These are phyloP conservation scores for Epichloe typhina DNA, from an alignment of 2,329 filamentous ascomycete genomes.

Conservation along the genomic window DNA sequence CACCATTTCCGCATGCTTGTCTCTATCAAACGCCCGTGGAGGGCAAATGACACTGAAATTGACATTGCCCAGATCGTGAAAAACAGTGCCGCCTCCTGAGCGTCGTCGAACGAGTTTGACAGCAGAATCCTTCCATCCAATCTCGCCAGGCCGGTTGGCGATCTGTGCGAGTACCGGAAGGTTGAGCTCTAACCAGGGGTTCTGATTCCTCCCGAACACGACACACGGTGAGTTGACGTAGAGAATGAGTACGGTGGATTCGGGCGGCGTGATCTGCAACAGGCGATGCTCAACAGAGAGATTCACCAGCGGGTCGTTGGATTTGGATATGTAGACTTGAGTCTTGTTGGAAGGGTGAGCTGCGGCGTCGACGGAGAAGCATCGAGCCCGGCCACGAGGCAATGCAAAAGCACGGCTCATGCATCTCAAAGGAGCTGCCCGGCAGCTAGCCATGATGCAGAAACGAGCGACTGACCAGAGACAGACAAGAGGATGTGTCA, in stretches of 20 bases:
- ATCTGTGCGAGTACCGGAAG: constrained; percentile 41
- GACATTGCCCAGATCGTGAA: constrained; percentile 84
- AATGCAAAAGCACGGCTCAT: neutral
- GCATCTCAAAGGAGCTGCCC: neutral
- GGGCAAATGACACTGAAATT: constrained; percentile 92
- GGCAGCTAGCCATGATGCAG: neutral
- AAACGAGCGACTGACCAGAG: neutral
- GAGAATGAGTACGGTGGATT: constrained; percentile 69
- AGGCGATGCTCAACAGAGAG: constrained; percentile 90
- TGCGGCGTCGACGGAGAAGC: constrained; percentile 25
- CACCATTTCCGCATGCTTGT: constrained; percentile 87
- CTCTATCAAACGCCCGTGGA: constrained; percentile 64
- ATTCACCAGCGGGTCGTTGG: constrained; percentile 70
- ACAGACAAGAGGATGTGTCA: neutral
- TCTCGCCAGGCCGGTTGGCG: constrained; percentile 9
- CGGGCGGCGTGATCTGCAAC: constrained; percentile 56
- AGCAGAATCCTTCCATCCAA: constrained; percentile 14
- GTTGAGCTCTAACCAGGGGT: constrained; percentile 89
- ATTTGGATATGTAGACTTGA: constrained; percentile 61
- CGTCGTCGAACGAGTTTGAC: constrained; percentile 64
- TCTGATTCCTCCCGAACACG: constrained; percentile 91
- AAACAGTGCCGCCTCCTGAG: constrained; percentile 84
- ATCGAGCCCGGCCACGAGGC: constrained; percentile 3
- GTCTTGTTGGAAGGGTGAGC: constrained; percentile 31
- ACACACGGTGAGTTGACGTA: constrained; percentile 82